A percentile compares a stretch with the other conserved stretches of the same genome.
phyloP scores from a whole-genome alignment of 2,329 filamentous ascomycete species.

The Mollisia scopiformis region DNA sequence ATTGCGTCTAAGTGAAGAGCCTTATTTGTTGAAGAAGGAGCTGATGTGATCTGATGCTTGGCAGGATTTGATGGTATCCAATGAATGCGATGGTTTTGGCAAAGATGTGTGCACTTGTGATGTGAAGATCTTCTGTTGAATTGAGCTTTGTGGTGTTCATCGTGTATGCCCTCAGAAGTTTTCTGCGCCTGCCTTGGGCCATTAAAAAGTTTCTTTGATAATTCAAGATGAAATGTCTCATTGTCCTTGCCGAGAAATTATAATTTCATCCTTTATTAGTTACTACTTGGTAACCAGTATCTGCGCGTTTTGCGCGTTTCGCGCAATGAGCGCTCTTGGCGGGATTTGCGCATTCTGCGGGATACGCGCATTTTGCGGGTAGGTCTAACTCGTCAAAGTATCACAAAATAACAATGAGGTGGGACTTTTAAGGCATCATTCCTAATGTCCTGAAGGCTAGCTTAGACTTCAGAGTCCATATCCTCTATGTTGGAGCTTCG shows the following conservation, averaged over 20 bases:
- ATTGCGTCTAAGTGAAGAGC: slow-evolving; percentile 14
- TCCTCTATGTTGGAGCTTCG: not conserved
- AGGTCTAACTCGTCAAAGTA: too few species aligned
- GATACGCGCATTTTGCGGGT: too few species aligned
- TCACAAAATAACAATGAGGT: too few species aligned
- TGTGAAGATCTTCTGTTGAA: not conserved
- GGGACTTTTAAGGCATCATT: not conserved
- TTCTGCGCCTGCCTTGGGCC: not conserved
- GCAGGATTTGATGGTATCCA: slow-evolving; percentile 9
- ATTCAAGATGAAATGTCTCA: not conserved
- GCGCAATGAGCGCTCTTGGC: too few species aligned
- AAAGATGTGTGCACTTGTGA: not conserved
- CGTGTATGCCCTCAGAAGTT: not conserved
- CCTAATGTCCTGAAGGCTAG: not conserved
- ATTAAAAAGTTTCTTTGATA: not conserved
- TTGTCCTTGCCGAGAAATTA: too few species aligned
- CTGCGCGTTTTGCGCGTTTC: too few species aligned
- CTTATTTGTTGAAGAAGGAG: not conserved
- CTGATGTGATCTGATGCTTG: slow-evolving; percentile 3
- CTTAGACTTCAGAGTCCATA: not conserved
- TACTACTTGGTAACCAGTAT: too few species aligned
- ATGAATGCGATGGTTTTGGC: not conserved
- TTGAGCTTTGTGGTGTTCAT: not conserved
- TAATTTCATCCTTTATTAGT: too few species aligned
- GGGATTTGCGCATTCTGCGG: too few species aligned